Base-by-base conservation (phyloP, 2,329 filamentous ascomycete species). In the Microdochium bolleyi region DNA sequence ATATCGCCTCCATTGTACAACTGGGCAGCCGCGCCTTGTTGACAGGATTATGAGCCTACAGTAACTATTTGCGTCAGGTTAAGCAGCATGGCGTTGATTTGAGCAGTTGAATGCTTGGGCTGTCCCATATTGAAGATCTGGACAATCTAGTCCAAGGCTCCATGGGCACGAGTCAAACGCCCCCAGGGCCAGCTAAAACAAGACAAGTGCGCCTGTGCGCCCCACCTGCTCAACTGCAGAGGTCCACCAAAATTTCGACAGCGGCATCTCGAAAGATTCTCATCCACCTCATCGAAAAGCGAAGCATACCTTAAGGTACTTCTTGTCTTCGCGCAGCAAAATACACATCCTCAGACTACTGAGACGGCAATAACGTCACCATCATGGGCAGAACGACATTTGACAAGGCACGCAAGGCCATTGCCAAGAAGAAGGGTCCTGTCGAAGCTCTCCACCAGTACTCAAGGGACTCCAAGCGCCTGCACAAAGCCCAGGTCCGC, bases 391-490 rank as follows among this genome's bases (percentile, higher is more conserved):
- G 84, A 65, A 82, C 85, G 48, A 25, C 50, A 4, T 73, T 96
- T 7, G 74, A 83, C 57, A 97, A 96, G 67, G 88, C 94, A 21
- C 83, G 88, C 57, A 97, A 97, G 73, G 84, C 90, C 58, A 92
- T 97, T 58, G 76, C 84, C 32, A 96, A 95, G 75, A 96, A 96
- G 79, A 83, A 84, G 58, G 83, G 84, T 21, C 83, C 84, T 38
- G 79, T 89, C 49, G 84, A 85, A 27, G 79, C 86, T 13, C 78
- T 97, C 22, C 92, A 97, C 65, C 87, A 91, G 69, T 90, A 90
- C 67, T 96, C 91, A 55, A 80, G 94, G 59, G 89, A 97, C 74
- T 88, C 91, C 3, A 82, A 87, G 64, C 82, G 89, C 51, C 75
- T 97, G 57, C 87, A 90, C 67, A 82, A 85, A 62, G 94, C 94